A percentile compares a stretch with the other conserved stretches of the same genome.
These are phyloP conservation scores for Noccaea bulbosa DNA, from an alignment of 345 rosid genomes.

Conservation along the genomic window DNA sequence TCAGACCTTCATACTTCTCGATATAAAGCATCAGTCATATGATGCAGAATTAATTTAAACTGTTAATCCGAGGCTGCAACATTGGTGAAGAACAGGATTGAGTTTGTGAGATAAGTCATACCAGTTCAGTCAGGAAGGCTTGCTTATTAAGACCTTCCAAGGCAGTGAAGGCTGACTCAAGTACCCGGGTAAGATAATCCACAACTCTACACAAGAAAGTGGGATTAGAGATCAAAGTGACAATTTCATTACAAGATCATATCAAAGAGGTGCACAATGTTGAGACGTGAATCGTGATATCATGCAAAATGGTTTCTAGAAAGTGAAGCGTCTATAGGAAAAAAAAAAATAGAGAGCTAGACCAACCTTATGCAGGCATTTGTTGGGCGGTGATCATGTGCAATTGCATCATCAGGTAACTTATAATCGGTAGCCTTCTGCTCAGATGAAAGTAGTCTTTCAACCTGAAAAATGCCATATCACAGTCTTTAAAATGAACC, in stretches of 20 bases:
- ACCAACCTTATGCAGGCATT: slow-evolving; percentile 91
- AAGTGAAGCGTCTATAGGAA: slow-evolving; percentile 5
- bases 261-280: background rate
- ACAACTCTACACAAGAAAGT: slow-evolving; percentile 65
- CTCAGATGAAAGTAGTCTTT: slow-evolving; percentile 88
- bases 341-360: slow-evolving; percentile 19
- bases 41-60: slow-evolving; percentile 1
- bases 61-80: slow-evolving; percentile 3
- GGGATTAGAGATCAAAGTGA: slow-evolving; percentile 14
- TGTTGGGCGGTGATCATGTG: slow-evolving; percentile 96
- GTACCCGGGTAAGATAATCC: slow-evolving; percentile 96
- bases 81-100: slow-evolving; percentile 1
- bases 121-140: slow-evolving; percentile 96
- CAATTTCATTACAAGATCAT: background rate
- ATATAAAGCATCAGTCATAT: slow-evolving; percentile 1
- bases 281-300: background rate
- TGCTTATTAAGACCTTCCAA: slow-evolving; percentile 97
- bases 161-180: slow-evolving; percentile 93
- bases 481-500: slow-evolving; percentile 14
- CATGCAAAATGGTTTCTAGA: background rate
- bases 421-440: slow-evolving; percentile 92
- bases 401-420: slow-evolving; percentile 94
- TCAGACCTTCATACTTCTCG: slow-evolving; percentile 4
- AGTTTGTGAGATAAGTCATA: slow-evolving; percentile 40
- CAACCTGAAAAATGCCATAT: slow-evolving; percentile 59